A percentile compares a stretch with the other conserved stretches of the same genome.
Conservation (phyloP, 495 filamentous ascomycete genomes). For the Choiromyces venosus region DNA sequence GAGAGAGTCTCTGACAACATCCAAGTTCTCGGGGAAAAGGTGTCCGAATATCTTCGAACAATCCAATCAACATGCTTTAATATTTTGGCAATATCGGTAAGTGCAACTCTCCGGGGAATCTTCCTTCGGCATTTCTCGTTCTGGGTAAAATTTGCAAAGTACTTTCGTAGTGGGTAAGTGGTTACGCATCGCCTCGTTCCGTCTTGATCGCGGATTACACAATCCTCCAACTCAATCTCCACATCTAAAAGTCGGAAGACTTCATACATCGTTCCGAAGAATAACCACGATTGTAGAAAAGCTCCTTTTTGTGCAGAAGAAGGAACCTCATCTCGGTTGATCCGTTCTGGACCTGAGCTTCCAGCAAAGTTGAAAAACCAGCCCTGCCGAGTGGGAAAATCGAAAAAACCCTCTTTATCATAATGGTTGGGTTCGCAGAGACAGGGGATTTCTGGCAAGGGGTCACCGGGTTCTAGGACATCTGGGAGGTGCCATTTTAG, state of each 20-base stretch:
- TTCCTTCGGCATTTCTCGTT: background rate
- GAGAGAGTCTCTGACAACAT: background rate
- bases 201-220: background rate
- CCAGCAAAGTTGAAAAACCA: background rate
- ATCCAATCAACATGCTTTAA: slow-evolving; percentile 5
- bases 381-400: background rate
- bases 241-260: background rate
- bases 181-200: background rate
- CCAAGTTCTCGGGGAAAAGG: background rate
- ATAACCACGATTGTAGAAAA: slow-evolving; percentile 16
- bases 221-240: slow-evolving; percentile 2
- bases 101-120: background rate
- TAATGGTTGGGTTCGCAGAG: slow-evolving; percentile 6
- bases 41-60: background rate
- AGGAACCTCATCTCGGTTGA: background rate
- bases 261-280: slow-evolving; percentile 15
- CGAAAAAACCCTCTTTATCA: slow-evolving; percentile 11
- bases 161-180: background rate
- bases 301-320: slow-evolving; percentile 6
- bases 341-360: background rate
- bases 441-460: slow-evolving; percentile 3
- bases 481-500: slow-evolving; percentile 4
- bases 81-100: background rate
- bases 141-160: background rate
- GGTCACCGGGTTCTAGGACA: background rate